These are phyloP conservation scores for Mycena venus DNA, from an alignment of 768 basidiomycete species.

Conservation along the genomic window DNA sequence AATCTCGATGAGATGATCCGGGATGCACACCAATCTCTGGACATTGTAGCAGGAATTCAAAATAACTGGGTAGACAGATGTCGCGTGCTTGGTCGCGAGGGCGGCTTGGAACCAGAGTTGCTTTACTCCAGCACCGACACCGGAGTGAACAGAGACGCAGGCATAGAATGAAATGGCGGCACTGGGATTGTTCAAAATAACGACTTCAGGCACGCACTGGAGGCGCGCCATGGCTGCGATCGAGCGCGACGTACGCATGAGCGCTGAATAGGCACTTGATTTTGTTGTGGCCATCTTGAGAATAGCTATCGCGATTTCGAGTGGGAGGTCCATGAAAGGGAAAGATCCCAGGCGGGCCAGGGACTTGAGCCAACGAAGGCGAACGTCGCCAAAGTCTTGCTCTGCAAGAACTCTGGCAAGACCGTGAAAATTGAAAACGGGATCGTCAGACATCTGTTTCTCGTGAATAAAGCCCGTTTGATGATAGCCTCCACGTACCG, in stretches of 20 bases:
- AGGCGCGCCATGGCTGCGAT: slow-evolving; percentile 14
- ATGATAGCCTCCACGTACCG: background rate
- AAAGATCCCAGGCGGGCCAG: slow-evolving; percentile 1
- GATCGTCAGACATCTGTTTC: slow-evolving; percentile 6
- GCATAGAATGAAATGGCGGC: slow-evolving; percentile 18
- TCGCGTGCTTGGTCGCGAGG: background rate
- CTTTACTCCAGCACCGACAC: slow-evolving; percentile 3
- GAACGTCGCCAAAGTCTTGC: background rate
- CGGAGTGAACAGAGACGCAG: slow-evolving; percentile 18
- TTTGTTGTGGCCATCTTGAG: slow-evolving; percentile 15
- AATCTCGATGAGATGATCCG: background rate
- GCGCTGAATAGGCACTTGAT: slow-evolving; percentile 11
- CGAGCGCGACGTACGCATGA: slow-evolving; percentile 13
- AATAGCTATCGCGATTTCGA: slow-evolving; percentile 6
- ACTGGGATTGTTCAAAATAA: background rate
- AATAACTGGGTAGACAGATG: background rate
- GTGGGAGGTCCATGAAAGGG: background rate
- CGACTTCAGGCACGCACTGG: slow-evolving; percentile 7
- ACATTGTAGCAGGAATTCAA: slow-evolving; percentile 1
- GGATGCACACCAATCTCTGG: slow-evolving; percentile 5
- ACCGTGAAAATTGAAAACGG: slow-evolving; percentile 14
- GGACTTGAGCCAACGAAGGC: background rate
- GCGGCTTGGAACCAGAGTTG: slow-evolving; percentile 11
- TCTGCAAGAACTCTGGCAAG: slow-evolving; percentile 17
- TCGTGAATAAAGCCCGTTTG: background rate